Evolutionary conservation across 2,329 filamentous ascomycete species (phyloP), one percentile per base, ranked within the genome.

Genomic region (Coleophoma crateriformis): DNA sequence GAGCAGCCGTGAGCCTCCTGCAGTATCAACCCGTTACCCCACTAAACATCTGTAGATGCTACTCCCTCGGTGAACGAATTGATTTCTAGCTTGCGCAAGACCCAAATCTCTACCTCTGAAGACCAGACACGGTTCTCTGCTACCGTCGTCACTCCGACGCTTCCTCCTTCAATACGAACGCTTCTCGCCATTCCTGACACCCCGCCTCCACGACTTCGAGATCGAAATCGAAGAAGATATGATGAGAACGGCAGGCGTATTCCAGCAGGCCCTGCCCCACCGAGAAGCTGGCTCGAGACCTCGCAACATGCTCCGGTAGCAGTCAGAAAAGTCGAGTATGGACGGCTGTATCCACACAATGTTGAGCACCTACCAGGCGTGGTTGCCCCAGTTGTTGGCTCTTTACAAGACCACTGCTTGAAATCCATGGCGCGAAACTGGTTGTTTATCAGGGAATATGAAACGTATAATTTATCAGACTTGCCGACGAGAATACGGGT

Each of bases 131-230:
- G 45, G 64, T 64, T 49, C 60, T 65, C 50, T 46, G 49, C 48
- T 51, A 50, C 44, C 50, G 35, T 45, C 53, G 54, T 53, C 19
- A 48, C 58, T 33, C 79, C 77, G n/a, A 82, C 76, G 51, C 71
- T 85, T 2, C 81, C 80, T 47, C 81, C 81, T 4, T 68, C 72
- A 47, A 74, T 85, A 58, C 76, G 79, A 51, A 71, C 77, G 52
- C 75, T 84, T 51, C 74, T 85, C 46, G 75, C 79, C 58, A 72
- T 82, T 49, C 79, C 79, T 51, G 79, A 82, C 58, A 75, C 76
- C 27, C 78, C 78, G 20, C 63, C 71, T 10, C 79, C 77, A 27
- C 63, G 64, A 22, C 77, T 78, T 22, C 71, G 78, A 42, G 47
- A 45, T 19, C 53, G 55, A 47, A 46, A 52, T 19, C 54, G 55